Evolutionary conservation across 306 rosid species (phyloP).

Genomic region (Myrica gale): DNA sequence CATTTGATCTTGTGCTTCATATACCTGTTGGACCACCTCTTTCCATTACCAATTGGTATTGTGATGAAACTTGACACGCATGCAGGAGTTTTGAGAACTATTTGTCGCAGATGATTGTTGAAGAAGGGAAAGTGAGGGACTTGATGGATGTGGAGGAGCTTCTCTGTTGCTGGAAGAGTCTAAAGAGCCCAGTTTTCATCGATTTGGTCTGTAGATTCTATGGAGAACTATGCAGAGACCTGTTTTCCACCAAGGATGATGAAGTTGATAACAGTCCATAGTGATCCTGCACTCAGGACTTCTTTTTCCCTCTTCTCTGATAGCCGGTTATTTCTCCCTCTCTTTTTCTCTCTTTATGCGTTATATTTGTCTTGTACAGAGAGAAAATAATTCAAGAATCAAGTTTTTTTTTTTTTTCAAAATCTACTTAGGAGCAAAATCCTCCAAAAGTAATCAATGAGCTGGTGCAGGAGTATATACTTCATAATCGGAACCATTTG

Average conservation of each 20-base stretch:
- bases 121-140: constrained; percentile 72
- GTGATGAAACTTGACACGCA: too few relatives aligned
- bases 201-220: constrained; percentile 78
- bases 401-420: background rate
- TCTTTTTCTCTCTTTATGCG: background rate
- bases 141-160: constrained; percentile 86
- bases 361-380: background rate
- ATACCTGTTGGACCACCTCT: too few relatives aligned
- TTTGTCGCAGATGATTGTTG: constrained; percentile 82
- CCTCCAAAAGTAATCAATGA: background rate
- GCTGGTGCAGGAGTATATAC: background rate
- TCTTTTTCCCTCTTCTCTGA: background rate
- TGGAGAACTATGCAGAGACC: constrained; percentile 89
- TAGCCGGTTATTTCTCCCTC: background rate
- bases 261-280: constrained; percentile 25
- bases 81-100: constrained; percentile 91
- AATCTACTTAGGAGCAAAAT: background rate
- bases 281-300: background rate
- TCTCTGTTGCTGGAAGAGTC: constrained; percentile 78
- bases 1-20: too few relatives aligned
- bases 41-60: too few relatives aligned
- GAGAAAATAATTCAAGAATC: background rate
- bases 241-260: constrained; percentile 54
- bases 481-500: background rate
- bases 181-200: constrained; percentile 67